Base-by-base conservation (phyloP, 2,329 filamentous ascomycete genomes). In the Epichloe glyceriae region DNA sequence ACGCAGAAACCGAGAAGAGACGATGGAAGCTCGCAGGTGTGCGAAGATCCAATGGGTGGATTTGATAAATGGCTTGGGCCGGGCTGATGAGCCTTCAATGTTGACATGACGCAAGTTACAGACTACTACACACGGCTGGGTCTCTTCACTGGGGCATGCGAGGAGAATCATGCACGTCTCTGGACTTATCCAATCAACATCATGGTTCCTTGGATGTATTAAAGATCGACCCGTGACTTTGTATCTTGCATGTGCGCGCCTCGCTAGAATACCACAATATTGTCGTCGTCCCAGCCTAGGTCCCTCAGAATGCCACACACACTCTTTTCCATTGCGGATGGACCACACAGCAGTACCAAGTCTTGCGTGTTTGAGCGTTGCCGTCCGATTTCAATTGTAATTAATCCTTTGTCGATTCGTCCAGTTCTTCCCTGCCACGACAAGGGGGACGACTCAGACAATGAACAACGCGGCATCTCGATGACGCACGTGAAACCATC, bases 281-380 rank as follows among this genome's bases (percentile, higher is more conserved):
- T 55, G 33, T 60, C 56, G 3, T 61, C 56, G 26, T 54, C 60
- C 86, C 87, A 94, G 0, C 86, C 86, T 64, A 83, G 69, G 12
- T 71, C 74, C 14, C 53, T 53, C 26, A 76, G 64, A 26, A 78
- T 75, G 44, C 69, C 63, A 56, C 76, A 75, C 4, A 79, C 80
- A 52, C 73, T 79, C 60, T 80, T 82, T 68, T 94, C 88, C 71
- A 95, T 71, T 3, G 82, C 69, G 57, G 76, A 79, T 0, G 89
- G 89, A 2, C 89, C 89, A 67, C 89, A 95, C 15, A 95, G 73
- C 52, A 95, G 67, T 14, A 88, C 80, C 72, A 95, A 64, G 12
- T 76, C 73, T 53, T 77, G 74, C 0, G 70, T 70, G 56, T 63
- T 61, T 43, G 49, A 56, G 60, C 56, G 35, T 56, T 70, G 65